A percentile compares a stretch with the other conserved stretches of the same genome.
These are phyloP conservation scores for Andrographis paniculata DNA, from an alignment of 305 asterid genomes.

Conservation along the genomic window DNA sequence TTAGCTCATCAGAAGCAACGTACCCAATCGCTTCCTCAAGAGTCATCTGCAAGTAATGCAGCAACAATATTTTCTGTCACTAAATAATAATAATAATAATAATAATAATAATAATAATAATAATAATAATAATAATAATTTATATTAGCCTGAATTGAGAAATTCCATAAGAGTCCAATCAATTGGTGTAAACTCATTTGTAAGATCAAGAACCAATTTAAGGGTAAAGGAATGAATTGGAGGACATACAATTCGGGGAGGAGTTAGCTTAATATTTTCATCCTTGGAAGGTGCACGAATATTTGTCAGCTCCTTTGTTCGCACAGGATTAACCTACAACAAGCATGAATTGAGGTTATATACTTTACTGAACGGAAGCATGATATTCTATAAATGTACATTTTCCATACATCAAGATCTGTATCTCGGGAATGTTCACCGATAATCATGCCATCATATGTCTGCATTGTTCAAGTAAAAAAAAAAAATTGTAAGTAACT, in stretches of 20 bases:
- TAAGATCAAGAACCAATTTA: conserved; percentile 9
- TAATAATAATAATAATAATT: no score
- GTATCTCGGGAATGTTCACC: conserved; percentile 98
- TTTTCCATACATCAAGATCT: conserved; percentile 84
- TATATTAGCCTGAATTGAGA: no score
- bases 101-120: no score
- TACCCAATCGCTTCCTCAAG: conserved; percentile 98
- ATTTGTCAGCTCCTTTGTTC: conserved; percentile 74
- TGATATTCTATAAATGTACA: conserved; percentile 3
- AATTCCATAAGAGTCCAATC: no score
- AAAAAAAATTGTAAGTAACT: conserved; percentile 2
- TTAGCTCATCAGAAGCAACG: conserved; percentile 93
- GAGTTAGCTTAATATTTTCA: conserved; percentile 87
- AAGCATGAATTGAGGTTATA: conserved; percentile 11
- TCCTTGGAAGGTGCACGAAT: conserved; percentile 81
- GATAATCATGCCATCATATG: conserved; percentile 98
- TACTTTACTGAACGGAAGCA: conserved; percentile 9
- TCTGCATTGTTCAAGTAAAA: conserved; percentile 34
- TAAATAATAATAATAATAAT: no score
- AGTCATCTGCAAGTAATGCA: conserved; percentile 49
- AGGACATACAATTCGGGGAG: conserved; percentile 84
- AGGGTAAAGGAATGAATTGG: conserved; percentile 12
- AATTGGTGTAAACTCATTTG: no score
- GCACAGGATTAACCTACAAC: conserved; percentile 81
- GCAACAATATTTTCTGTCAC: conserved; percentile 1